Evolutionary conservation across 164 flowering plant genomes (phyloP).

Genomic region (Stephania yunnanensis): DNA sequence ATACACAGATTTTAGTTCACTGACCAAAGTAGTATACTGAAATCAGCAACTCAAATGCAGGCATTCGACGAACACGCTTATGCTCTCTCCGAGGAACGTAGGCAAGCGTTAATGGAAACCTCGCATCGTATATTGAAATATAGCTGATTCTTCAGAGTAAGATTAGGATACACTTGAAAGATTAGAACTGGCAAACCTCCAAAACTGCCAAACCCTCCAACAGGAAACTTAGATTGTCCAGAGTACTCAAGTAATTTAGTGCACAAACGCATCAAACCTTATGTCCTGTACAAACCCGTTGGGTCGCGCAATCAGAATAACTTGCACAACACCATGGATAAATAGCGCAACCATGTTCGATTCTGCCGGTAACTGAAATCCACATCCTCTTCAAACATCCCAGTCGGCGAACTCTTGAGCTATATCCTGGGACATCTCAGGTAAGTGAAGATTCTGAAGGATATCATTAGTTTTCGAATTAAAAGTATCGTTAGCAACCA

Average conservation of each 20-base stretch:
- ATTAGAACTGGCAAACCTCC: constrained; percentile 19
- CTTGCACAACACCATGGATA: constrained; percentile 9
- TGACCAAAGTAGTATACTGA: too few relatives aligned
- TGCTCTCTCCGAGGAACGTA: background rate
- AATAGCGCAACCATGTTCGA: constrained; percentile 11
- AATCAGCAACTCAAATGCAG: too few relatives aligned
- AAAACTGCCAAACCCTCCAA: constrained; percentile 18
- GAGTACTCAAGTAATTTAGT: background rate
- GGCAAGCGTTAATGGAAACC: background rate
- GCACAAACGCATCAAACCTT: background rate
- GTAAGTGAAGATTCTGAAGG: constrained; percentile 45
- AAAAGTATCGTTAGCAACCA: constrained; percentile 34
- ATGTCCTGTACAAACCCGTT: constrained; percentile 33
- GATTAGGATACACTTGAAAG: constrained; percentile 12
- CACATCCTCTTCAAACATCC: constrained; percentile 36
- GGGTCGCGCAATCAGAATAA: background rate
- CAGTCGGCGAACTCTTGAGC: constrained; percentile 57
- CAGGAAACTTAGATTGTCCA: constrained; percentile 7
- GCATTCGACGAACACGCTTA: too few relatives aligned
- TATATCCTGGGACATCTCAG: constrained; percentile 57
- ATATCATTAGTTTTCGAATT: constrained; percentile 39
- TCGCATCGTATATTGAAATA: background rate
- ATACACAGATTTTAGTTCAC: too few relatives aligned
- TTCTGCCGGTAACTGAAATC: background rate
- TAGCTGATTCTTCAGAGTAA: background rate